Evolutionary conservation across 192 early-diverging fungal genomes (phyloP), one percentile per base, ranked within the genome.

Genomic region (Chytriomyces confervae): DNA sequence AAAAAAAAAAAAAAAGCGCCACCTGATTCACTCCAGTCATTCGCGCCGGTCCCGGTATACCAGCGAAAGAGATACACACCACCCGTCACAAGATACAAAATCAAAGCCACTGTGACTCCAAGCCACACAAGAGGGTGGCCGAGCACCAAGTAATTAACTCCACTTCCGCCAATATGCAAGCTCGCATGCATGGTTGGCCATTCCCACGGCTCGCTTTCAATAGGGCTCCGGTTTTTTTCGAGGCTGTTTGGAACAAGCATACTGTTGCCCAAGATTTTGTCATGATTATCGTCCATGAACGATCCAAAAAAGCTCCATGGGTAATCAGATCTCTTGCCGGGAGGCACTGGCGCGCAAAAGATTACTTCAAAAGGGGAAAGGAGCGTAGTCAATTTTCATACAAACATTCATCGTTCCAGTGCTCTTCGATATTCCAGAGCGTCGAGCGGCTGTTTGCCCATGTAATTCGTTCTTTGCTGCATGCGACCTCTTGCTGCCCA

Each of bases 251-350:
- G 95, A 50, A 93, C 86, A 72, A 99, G 84, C 20, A 95, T 96
- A 79, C 98, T 99, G 87, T 99, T 99, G 8, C 92, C 91, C 2
- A 92, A 91, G 89, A 94, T 96, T 96, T 98, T 99, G 18, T 92
- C 94, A 18, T 93, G 88, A 77, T 98, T 98, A 69, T 97, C 84
- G 70, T 95, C 94, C 76, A 92, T 86, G 82, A 98, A 94, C 79
- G 97, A 91, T 61, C 86, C 82, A 70, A 93, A 82, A 78, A 98
- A 98, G 46, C 83, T 85, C 47, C 93, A 89, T 64, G 85, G 91
- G 82, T 92, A 94, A 5, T 87, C 84, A 6, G 77, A 82, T 8
- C 79, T 70, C 24, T 85, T 85, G 48, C 92, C 94, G 9, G 89
- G 78, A 13, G 93, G 93, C 63, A 98, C 90, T 93, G 76, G 6